Evolutionary conservation across 345 rosid species (phyloP).

Genomic region (Psidium friedrichsthalianum): DNA sequence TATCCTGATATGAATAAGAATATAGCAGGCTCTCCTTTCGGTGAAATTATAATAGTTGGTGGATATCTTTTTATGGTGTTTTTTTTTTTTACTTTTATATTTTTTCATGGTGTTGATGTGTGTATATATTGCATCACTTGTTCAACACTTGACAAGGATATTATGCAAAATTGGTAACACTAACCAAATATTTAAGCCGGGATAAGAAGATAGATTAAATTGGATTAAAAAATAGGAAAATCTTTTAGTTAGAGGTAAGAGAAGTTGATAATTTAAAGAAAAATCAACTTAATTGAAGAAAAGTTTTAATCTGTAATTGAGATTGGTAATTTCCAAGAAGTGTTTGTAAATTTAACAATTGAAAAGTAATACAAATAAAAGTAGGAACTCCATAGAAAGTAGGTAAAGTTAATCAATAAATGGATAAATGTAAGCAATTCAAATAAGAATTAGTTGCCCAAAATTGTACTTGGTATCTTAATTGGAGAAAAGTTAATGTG

Average conservation of each 20-base stretch:
- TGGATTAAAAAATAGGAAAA: background rate
- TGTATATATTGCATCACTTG: no score
- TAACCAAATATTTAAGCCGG: background rate
- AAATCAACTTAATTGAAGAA: background rate
- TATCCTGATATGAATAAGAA: background rate
- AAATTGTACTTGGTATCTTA: background rate
- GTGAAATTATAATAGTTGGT: no score
- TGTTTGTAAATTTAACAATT: background rate
- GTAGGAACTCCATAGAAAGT: background rate
- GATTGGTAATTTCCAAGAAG: background rate
- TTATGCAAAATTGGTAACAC: background rate
- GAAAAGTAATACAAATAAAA: background rate
- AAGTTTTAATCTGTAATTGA: background rate
- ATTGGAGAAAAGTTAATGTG: background rate
- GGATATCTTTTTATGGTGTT: background rate
- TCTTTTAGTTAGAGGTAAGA: background rate
- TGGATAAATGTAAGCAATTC: background rate
- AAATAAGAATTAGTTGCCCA: background rate
- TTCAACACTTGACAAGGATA: no score
- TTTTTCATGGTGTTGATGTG: no score
- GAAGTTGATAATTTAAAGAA: background rate
- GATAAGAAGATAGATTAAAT: background rate
- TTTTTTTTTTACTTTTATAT: no score
- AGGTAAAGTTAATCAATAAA: background rate
- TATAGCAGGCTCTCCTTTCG: background rate